These are phyloP conservation scores for Neoarthrinium moseri DNA, from an alignment of 2,329 filamentous ascomycete species.

Conservation along the genomic window DNA sequence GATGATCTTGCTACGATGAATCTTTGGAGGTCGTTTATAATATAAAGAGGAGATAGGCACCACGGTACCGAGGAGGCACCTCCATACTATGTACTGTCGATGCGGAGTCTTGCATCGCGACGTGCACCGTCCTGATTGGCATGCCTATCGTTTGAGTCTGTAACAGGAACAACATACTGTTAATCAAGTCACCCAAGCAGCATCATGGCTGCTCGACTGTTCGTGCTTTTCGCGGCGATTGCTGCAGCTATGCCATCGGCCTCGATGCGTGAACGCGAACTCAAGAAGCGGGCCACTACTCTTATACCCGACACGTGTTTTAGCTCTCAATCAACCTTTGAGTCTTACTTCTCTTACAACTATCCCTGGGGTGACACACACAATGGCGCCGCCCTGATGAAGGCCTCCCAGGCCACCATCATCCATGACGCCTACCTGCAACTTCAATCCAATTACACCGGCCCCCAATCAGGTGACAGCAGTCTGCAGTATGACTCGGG, in stretches of 20 bases:
- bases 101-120: background rate
- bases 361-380: conserved; percentile 9
- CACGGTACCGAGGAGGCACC: background rate
- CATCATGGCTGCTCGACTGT: background rate
- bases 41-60: background rate
- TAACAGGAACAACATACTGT: background rate
- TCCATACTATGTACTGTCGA: background rate
- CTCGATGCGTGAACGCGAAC: conserved; percentile 1
- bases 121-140: too few relatives aligned
- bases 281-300: conserved; percentile 8
- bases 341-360: conserved; percentile 7
- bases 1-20: background rate
- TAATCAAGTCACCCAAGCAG: background rate
- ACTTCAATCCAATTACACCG: conserved; percentile 3
- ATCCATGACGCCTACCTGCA: conserved; percentile 5
- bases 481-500: conserved; percentile 13
- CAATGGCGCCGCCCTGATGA: conserved; percentile 6
- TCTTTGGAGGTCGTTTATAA: background rate
- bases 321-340: conserved; percentile 1
- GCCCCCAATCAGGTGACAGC: background rate
- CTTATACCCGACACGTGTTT: conserved; percentile 8
- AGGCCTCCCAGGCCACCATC: conserved; percentile 5
- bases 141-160: too few relatives aligned
- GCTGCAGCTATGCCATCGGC: background rate
- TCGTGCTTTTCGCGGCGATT: background rate